Percentiles rank a stretch among this genome's conserved stretches.
Evolutionary conservation across 2,329 filamentous ascomycete genomes (phyloP).

Genomic region (Apiospora marii): DNA sequence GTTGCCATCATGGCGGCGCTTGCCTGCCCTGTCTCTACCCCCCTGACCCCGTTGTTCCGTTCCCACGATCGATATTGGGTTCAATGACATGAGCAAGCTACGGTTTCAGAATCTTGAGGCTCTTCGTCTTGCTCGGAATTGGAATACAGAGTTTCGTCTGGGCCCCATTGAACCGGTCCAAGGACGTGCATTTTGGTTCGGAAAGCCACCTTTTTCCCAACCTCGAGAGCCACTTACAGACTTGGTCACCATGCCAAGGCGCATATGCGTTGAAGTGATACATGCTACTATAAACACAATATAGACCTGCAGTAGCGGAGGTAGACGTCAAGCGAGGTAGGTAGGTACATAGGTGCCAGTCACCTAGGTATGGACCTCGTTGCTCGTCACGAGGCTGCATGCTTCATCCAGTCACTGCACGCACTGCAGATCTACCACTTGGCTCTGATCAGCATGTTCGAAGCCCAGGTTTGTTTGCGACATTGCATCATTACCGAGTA

Average conservation of each 20-base stretch:
- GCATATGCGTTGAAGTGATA: slow-evolving; percentile 9
- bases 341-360: background rate
- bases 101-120: slow-evolving; percentile 18
- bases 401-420: background rate
- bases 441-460: background rate
- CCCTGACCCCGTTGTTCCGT: slow-evolving; percentile 6
- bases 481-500: slow-evolving; percentile 14
- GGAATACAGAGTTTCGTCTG: slow-evolving; percentile 8
- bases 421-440: slow-evolving; percentile 7
- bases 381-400: background rate
- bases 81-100: background rate
- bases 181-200: background rate
- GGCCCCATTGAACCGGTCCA: background rate
- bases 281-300: slow-evolving; percentile 19
- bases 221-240: background rate
- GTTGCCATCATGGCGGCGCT: slow-evolving; percentile 17
- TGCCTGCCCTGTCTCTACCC: background rate
- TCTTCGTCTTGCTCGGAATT: slow-evolving; percentile 2
- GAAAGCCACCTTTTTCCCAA: slow-evolving; percentile 1
- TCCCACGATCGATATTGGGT: slow-evolving; percentile 6
- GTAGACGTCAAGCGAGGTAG: background rate
- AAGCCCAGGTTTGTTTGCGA: background rate
- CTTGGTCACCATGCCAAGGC: background rate
- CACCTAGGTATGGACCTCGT: background rate
- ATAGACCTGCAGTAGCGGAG: background rate